Evolutionary conservation across 805 yeast species (phyloP).

Genomic region (Lipomyces anomalus): DNA sequence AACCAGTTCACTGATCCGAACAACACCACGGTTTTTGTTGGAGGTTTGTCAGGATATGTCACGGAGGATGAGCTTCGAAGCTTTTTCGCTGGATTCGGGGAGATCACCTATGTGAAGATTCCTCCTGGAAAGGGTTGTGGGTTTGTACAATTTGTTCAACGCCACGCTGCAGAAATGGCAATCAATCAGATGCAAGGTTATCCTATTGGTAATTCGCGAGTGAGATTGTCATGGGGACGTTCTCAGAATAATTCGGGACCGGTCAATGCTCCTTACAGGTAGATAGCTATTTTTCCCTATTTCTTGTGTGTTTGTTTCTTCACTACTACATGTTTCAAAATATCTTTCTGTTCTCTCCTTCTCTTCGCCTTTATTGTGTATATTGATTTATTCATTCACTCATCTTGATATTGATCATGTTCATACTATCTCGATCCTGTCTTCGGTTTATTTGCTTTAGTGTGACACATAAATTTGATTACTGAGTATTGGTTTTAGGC

Average conservation of each 20-base stretch:
- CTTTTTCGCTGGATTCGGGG: constrained; percentile 64
- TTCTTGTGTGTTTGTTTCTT: not conserved
- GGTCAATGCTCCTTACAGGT: constrained; percentile 30
- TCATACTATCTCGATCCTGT: not conserved
- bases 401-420: constrained; percentile 13
- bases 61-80: constrained; percentile 57
- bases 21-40: constrained; percentile 70
- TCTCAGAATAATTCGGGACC: constrained; percentile 37
- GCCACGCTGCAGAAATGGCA: constrained; percentile 81
- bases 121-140: constrained; percentile 84
- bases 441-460: not conserved
- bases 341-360: constrained; percentile 4
- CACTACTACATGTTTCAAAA: constrained; percentile 4
- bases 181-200: constrained; percentile 85
- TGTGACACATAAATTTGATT: not conserved
- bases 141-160: constrained; percentile 71
- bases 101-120: constrained; percentile 68
- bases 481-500: constrained; percentile 25
- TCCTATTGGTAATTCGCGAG: constrained; percentile 76
- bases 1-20: constrained; percentile 69
- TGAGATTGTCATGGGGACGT: constrained; percentile 86
- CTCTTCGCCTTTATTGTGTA: constrained; percentile 6
- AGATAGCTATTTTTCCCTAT: constrained; percentile 10
- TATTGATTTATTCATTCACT: not conserved
- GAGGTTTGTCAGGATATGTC: constrained; percentile 55